Evolutionary conservation across 2,329 filamentous ascomycete species (phyloP), one percentile per base, ranked within the genome.

Genomic region (Arthrobotrys pseudoclavata): DNA sequence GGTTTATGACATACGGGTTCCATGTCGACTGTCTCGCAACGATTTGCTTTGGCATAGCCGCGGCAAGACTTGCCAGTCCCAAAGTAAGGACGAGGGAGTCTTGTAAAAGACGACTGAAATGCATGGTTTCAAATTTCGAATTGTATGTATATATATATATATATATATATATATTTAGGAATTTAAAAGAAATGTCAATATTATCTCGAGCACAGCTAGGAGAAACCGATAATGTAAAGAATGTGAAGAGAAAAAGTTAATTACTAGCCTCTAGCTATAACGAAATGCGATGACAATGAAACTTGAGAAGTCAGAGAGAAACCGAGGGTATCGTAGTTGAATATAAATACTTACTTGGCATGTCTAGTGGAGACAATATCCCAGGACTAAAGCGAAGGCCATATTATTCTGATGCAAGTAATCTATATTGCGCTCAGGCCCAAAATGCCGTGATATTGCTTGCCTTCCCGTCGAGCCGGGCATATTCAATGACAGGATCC

Each of bases 21-120:
- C 69, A 74, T 37, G 69, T 74, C 2, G 69, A 61, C 45, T 74
- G 69, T 24, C 69, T 74, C 57, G 61, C n/a, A 6, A 67, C 62
- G 24, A 74, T 29, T 18, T 74, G 50, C 50, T 74, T 53, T 15
- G 69, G 61, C 50, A 67, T 50, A 31, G 69, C 52, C 10, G 69
- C 62, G 20, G 62, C 69, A 29, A 74, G 42, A 31, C 48, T 52
- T 15, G 62, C 52, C 40, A 74, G 42, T 37, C 69, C 69, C 18
- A 74, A 57, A 6, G 20, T 20, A 34, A 67, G 52, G 53, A 60
- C 62, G 18, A 45, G 26, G 48, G 34, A 57, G 20, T 60, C 60
- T 26, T 66, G 69, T 22, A 71, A 31, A 52, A 74, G 13, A 13
- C 69, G 69, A 62, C 69, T 74, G 42, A 74, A 61, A 61, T 74